Evolutionary conservation across 495 filamentous ascomycete species (phyloP), one percentile per base, ranked within the genome.

Genomic region (Penicillium fimorum): DNA sequence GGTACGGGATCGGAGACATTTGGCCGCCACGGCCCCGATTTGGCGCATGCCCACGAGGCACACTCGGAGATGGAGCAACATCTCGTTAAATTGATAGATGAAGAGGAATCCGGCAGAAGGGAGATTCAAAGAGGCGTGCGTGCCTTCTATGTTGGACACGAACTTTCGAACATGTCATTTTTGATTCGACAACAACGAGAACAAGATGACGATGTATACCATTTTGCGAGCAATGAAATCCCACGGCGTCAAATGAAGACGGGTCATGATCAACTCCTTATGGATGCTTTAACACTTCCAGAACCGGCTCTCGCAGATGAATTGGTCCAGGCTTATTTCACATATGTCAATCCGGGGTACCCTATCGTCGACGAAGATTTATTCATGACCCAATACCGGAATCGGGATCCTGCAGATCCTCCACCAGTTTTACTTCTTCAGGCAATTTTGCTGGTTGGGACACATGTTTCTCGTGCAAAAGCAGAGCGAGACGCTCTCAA

Each of bases 161-260:
- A 77, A 53, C 71, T 73, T 32, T 81, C 78, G 4, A 81, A 81
- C 47, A 76, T 81, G 71, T 78, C 76, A n/a, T 79, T 77, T 47
- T 60, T 81, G 56, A 76, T 81, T 42, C 73, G 75, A 50, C 77
- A 79, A 56, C 73, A 77, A 53, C 73, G 76, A 32, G 69, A 76
- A 24, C 70, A 69, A 45, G 76, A 75, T 55, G 74, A 77, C 45
- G 69, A 75, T 59, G 75, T 77, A 30, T 76, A 76, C 44, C 76
- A 79, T 58, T 76, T 79, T 49, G 73, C 76, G 11, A 76, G 73
- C 47, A 76, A 79, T 52, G 76, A 77, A 47, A 77, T 78, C 22
- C 74, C 76, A 13, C 68, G 76, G 29, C 67, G 75, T 37, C 74
- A 76, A 50, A 60, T 76, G 55, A 68, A 71, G 44, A 76, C 72